Evolutionary conservation across 2,329 filamentous ascomycete genomes (phyloP).

Genomic region (Colletotrichum zoysiae): DNA sequence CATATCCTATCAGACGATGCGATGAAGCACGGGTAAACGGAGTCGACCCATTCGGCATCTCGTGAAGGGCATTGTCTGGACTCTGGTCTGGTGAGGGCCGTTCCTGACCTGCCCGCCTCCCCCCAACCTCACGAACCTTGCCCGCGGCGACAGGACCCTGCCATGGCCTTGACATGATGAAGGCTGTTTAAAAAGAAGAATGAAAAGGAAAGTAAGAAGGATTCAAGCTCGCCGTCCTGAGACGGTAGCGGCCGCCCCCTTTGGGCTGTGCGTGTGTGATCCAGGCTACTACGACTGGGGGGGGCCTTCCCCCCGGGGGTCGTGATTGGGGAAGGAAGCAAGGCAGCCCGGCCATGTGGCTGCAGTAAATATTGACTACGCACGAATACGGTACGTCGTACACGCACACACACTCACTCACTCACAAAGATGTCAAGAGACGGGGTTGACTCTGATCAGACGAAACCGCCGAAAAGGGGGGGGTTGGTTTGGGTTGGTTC

Average conservation of each 20-base stretch:
- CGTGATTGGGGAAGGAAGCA: background rate
- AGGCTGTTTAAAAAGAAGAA: too few relatives aligned
- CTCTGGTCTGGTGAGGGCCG: background rate
- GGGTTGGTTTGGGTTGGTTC: too few relatives aligned
- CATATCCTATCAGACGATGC: slow-evolving; percentile 33
- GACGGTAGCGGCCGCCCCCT: background rate
- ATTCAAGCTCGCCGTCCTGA: background rate
- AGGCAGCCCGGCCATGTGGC: background rate
- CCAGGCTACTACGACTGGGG: too few relatives aligned
- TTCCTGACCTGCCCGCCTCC: too few relatives aligned
- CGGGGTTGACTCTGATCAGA: background rate
- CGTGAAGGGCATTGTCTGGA: background rate
- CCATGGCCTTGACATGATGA: background rate
- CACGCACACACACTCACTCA: too few relatives aligned
- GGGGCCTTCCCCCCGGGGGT: background rate
- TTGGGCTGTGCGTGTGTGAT: background rate
- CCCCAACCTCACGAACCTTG: background rate
- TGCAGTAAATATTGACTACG: background rate
- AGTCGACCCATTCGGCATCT: background rate
- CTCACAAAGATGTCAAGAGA: too few relatives aligned
- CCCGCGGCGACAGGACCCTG: background rate
- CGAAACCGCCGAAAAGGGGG: background rate
- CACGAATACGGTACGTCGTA: too few relatives aligned
- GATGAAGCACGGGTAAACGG: background rate
- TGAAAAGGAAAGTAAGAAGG: too few relatives aligned